These are phyloP conservation scores for Flueggea neowawraea DNA, from an alignment of 441 rosid species.

Conservation along the genomic window DNA sequence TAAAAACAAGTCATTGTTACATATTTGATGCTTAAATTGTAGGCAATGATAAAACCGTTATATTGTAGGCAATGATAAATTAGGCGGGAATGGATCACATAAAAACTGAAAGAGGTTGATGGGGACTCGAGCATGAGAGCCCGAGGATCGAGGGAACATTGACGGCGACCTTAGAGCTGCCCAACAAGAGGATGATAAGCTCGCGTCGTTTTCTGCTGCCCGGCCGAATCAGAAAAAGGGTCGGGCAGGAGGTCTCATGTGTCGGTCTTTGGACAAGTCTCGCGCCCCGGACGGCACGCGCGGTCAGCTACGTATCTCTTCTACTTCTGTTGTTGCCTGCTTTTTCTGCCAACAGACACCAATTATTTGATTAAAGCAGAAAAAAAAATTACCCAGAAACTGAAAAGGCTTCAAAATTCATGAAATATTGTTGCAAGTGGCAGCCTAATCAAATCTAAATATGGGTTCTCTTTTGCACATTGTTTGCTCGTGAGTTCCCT, in stretches of 20 bases:
- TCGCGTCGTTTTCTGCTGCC: constrained; percentile 40
- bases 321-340: not conserved
- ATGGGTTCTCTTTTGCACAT: no score
- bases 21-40: no score
- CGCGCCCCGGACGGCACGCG: constrained; percentile 75
- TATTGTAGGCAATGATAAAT: no score
- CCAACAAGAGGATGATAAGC: constrained; percentile 6
- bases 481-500: no score
- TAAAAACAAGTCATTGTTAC: no score
- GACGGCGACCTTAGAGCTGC: constrained; percentile 20
- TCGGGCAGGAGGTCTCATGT: constrained; percentile 11
- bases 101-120: constrained; percentile 9
- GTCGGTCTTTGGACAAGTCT: constrained; percentile 29
- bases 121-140: constrained; percentile 18
- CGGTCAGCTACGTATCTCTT: constrained; percentile 37
- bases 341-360: constrained; percentile 1
- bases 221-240: constrained; percentile 15
- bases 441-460: no score
- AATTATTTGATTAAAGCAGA: constrained; percentile 2
- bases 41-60: no score
- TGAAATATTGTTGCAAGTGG: no score
- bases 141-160: constrained; percentile 25
- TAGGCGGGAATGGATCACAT: constrained; percentile 1
- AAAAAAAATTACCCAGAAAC: no score
- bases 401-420: no score